Evolutionary conservation across 306 rosid genomes (phyloP).

Genomic region (Echinosophora koreensis): DNA sequence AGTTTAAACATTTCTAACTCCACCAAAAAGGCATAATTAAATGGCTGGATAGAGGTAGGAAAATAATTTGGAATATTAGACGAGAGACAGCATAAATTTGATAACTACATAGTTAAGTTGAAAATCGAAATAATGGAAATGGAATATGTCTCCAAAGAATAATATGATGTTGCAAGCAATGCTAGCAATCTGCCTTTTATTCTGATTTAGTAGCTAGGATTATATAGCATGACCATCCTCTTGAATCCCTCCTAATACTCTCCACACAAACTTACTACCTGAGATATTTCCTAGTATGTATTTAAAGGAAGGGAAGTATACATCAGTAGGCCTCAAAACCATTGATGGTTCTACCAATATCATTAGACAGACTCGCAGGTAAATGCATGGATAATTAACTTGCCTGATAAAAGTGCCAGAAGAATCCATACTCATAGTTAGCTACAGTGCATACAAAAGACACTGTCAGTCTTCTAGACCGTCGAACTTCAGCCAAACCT

Average conservation of each 20-base stretch:
- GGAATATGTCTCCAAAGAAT: constrained; percentile 2
- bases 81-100: constrained; percentile 1
- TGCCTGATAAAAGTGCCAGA: constrained; percentile 89
- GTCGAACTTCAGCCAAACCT: constrained; percentile 82
- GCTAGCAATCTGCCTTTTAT: constrained; percentile 10
- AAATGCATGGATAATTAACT: constrained; percentile 47
- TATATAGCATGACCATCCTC: not conserved
- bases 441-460: constrained; percentile 86
- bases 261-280: constrained; percentile 22
- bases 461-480: constrained; percentile 80
- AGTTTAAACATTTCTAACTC: constrained; percentile 22
- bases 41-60: not conserved
- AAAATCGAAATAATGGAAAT: not conserved
- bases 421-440: constrained; percentile 83
- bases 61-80: not conserved
- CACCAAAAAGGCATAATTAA: not conserved
- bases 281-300: constrained; percentile 1
- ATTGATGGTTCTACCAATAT: constrained; percentile 33
- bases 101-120: not conserved
- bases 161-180: not conserved
- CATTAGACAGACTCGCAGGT: constrained; percentile 10
- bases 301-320: not conserved
- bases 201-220: not conserved
- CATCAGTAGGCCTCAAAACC: constrained; percentile 25
- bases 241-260: not conserved